Conservation (phyloP, 495 filamentous ascomycete species). For the Mytilinidion resinicola region DNA sequence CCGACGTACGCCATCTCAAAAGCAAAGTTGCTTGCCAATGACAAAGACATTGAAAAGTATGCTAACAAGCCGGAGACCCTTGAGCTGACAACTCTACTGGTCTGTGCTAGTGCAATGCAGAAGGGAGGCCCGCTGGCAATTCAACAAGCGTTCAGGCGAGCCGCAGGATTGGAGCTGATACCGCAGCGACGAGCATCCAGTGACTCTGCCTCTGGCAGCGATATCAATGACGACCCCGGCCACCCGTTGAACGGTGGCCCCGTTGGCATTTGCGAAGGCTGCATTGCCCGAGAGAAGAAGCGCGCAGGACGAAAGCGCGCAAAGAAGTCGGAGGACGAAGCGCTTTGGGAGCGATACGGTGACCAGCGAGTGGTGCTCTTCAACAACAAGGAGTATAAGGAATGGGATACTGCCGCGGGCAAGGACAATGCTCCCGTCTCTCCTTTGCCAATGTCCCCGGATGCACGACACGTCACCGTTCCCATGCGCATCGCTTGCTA, state of each 20-base stretch:
- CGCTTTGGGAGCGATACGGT: constrained; percentile 72
- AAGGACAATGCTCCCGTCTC: constrained; percentile 5
- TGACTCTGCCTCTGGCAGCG: constrained; percentile 31
- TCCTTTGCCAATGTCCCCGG: constrained; percentile 17
- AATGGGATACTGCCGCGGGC: constrained; percentile 57
- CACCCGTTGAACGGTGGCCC: constrained; percentile 76
- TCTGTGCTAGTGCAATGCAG: constrained; percentile 91
- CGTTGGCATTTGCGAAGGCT: constrained; percentile 76
- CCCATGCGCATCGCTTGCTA: constrained; percentile 98
- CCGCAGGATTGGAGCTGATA: constrained; percentile 36
- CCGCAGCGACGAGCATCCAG: constrained; percentile 27
- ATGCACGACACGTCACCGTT: constrained; percentile 65
- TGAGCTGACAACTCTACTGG: constrained; percentile 71
- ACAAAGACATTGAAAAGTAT: constrained; percentile 43
- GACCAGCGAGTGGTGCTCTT: constrained; percentile 80
- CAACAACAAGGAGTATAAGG: constrained; percentile 85
- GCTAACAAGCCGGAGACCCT: constrained; percentile 61
- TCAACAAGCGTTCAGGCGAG: constrained; percentile 57
- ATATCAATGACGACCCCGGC: constrained; percentile 47
- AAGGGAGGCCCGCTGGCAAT: constrained; percentile 51
- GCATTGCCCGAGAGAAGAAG: constrained; percentile 80
- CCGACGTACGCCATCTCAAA: constrained; percentile 87
- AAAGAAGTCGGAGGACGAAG: constrained; percentile 78
- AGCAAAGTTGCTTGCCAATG: constrained; percentile 64
- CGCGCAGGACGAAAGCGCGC: constrained; percentile 82